Evolutionary conservation across 306 rosid genomes (phyloP).

Genomic region (Quercus glauca): DNA sequence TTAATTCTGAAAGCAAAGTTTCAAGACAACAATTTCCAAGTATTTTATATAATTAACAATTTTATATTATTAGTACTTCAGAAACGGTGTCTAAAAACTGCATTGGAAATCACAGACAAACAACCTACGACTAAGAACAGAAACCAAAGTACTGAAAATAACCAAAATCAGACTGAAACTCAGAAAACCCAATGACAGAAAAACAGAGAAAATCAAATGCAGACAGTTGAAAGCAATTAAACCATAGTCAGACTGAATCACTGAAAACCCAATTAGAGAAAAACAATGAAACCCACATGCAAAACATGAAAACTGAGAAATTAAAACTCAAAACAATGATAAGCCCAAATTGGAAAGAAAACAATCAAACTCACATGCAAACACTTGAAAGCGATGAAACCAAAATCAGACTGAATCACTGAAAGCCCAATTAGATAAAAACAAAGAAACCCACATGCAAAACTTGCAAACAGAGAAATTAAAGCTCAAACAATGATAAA

Average conservation of each 20-base stretch:
- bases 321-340: too few species aligned
- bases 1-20: not conserved
- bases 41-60: not conserved
- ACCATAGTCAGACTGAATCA: not conserved
- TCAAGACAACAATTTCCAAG: not conserved
- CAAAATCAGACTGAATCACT: not conserved
- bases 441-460: constrained; percentile 5
- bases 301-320: not conserved
- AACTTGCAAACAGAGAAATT: not conserved
- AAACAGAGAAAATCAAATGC: too few species aligned
- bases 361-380: too few species aligned
- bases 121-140: not conserved
- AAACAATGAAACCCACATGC: constrained; percentile 3
- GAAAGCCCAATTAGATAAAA: not conserved
- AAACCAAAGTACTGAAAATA: too few species aligned
- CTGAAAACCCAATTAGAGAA: not conserved
- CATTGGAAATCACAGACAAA: not conserved
- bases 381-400: not conserved
- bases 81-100: not conserved
- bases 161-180: too few species aligned
- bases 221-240: too few species aligned
- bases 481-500: too few species aligned
- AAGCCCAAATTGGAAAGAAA: not conserved
- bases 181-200: not conserved
- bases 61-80: not conserved